These are phyloP conservation scores for Ceratobasidium papillatum DNA, from an alignment of 1,284 basidiomycete genomes.

Conservation along the genomic window DNA sequence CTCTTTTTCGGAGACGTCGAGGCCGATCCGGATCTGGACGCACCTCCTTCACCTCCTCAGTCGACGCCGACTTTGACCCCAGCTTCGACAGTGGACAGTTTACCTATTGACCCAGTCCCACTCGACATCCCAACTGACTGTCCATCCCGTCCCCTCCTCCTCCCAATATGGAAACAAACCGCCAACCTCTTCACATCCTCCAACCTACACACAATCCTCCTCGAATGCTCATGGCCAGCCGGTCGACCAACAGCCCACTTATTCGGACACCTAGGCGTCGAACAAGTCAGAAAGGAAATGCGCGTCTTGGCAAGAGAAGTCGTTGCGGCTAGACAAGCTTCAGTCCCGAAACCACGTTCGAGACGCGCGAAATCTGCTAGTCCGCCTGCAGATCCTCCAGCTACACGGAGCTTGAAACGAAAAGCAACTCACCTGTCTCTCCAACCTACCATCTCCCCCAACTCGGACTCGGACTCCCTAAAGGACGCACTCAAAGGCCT, in stretches of 20 bases:
- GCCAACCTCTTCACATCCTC: not conserved
- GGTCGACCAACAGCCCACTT: slow-evolving; percentile 67
- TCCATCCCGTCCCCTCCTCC: slow-evolving; percentile 53
- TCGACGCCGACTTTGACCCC: slow-evolving; percentile 60
- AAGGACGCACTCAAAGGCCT: slow-evolving; percentile 65
- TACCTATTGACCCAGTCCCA: slow-evolving; percentile 60
- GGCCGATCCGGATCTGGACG: slow-evolving; percentile 62
- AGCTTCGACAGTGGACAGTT: slow-evolving; percentile 68
- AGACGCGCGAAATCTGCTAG: not conserved
- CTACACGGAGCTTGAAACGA: slow-evolving; percentile 21
- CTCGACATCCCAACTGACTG: slow-evolving; percentile 57
- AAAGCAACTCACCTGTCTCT: slow-evolving; percentile 42
- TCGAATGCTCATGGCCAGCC: slow-evolving; percentile 83
- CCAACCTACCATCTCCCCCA: slow-evolving; percentile 50
- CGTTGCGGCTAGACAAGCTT: slow-evolving; percentile 46
- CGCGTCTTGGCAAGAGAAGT: slow-evolving; percentile 70
- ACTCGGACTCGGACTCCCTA: slow-evolving; percentile 47
- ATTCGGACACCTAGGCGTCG: slow-evolving; percentile 80
- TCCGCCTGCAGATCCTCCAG: not conserved
- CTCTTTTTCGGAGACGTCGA: slow-evolving; percentile 88
- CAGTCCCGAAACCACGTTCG: not conserved
- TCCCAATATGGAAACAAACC: slow-evolving; percentile 24
- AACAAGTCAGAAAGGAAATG: slow-evolving; percentile 74
- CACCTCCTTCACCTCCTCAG: slow-evolving; percentile 49
- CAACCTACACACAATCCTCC: slow-evolving; percentile 71